Base-by-base conservation (phyloP, 768 basidiomycete genomes). In the Lentinula sp. region DNA sequence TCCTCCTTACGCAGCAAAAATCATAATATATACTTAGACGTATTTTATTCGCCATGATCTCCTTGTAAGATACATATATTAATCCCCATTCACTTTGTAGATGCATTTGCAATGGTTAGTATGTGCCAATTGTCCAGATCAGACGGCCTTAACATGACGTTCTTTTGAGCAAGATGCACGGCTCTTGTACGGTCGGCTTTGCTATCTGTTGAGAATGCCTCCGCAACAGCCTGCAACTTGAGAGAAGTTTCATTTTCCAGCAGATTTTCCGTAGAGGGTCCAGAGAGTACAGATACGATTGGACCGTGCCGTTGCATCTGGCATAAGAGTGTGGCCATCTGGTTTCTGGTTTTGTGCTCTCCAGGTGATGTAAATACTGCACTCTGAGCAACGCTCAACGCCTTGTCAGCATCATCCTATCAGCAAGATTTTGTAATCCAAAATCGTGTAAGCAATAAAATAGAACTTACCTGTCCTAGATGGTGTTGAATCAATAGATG, bases 401-500 rank as follows among this genome's bases (percentile, higher is more conserved):
- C 87, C 65, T 78, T 76, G 55, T 67, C 68, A 15, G 71, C 62
- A 57, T 86, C 79, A 15, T 76, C 75, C 88, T 89, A 64, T 23
- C 40, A 18, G 34, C 40, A 40, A 23, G 13, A 40, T 55, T 1
- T 32, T 21, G 9, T 37, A 40, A 37, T 31, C 60, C 18, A 49
- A 49, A 13, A 16, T 37, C 4, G 37, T 39, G 13, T 16, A 23
- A 55, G 34, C 57, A 28, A 21, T 50, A 53, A 31, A 58, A 58
- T 21, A 42, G 46, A 11, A 73, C 75, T 61, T 66, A 91, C 92
- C 81, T 86, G 84, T n/a, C 79, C 78, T 21, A 95, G 81, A 67
- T 87, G 78, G 66, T 94, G 85, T 64, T 88, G 83, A 8, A 84
- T 76, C 9, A 93, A 75, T 58, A 97, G 78, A 69, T 88, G 84